Conservation (phyloP, 108 stramenopile species). For the Nitzschia inconspicua region DNA sequence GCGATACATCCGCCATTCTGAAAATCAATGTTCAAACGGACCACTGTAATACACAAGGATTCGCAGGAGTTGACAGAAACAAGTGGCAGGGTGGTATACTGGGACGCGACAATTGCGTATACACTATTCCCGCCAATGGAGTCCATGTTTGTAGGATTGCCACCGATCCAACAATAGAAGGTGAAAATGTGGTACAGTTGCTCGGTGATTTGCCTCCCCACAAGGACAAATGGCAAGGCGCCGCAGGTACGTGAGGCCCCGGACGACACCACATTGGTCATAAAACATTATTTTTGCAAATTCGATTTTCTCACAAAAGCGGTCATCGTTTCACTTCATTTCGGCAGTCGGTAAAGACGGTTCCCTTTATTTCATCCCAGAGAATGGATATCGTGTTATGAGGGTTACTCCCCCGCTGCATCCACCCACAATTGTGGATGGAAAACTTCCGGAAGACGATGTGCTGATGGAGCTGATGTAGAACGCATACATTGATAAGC, state of each 20-base stretch:
- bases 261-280: too few relatives aligned
- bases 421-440: slow-evolving; percentile 24
- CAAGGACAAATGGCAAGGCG: slow-evolving; percentile 86
- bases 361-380: slow-evolving; percentile 76
- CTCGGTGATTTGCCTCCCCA: slow-evolving; percentile 55
- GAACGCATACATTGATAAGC: background rate
- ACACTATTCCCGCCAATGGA: slow-evolving; percentile 71
- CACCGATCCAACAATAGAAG: slow-evolving; percentile 27
- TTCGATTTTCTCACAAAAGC: too few relatives aligned
- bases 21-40: slow-evolving; percentile 40
- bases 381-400: slow-evolving; percentile 70
- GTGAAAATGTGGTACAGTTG: slow-evolving; percentile 41
- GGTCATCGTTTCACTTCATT: too few relatives aligned
- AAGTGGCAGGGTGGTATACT: slow-evolving; percentile 85
- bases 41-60: slow-evolving; percentile 44
- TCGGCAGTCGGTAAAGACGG: slow-evolving; percentile 69
- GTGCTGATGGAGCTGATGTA: slow-evolving; percentile 49
- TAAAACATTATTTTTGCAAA: too few relatives aligned
- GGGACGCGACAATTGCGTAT: slow-evolving; percentile 68
- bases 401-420: slow-evolving; percentile 51
- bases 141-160: slow-evolving; percentile 61
- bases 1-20: slow-evolving; percentile 63
- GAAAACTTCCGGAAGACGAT: slow-evolving; percentile 34
- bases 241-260: too few relatives aligned
- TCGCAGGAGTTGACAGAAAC: slow-evolving; percentile 58